phyloP scores from a whole-genome alignment of 2,329 filamentous ascomycete genomes.

The Leptodontidium sp. region DNA sequence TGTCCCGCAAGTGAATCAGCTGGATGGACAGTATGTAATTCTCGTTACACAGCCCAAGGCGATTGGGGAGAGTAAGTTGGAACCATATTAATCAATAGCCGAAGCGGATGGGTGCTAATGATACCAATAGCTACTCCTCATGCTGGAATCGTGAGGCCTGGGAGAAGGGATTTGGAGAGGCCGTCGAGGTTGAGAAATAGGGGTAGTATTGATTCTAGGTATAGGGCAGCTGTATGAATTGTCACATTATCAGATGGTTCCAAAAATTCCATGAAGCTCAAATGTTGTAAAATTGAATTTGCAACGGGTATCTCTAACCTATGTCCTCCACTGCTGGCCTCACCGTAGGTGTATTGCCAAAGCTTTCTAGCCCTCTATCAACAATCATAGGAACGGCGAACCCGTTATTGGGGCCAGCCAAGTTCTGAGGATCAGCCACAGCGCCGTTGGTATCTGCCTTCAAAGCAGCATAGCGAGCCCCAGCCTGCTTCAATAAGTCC shows the following conservation, averaged over 20 bases:
- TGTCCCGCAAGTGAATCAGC: constrained; percentile 26
- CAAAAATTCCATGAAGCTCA: background rate
- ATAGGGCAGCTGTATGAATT: constrained; percentile 9
- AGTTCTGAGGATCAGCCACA: constrained; percentile 34
- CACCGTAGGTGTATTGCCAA: constrained; percentile 49
- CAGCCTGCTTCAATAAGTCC: constrained; percentile 79
- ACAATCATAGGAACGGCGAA: constrained; percentile 15
- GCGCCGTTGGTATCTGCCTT: constrained; percentile 56
- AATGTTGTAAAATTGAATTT: background rate
- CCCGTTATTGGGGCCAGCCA: constrained; percentile 28
- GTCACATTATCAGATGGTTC: background rate
- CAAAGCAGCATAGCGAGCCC: constrained; percentile 71
- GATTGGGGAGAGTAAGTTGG: constrained; percentile 32
- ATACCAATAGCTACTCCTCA: background rate
- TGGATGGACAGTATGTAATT: constrained; percentile 37
- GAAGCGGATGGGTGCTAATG: background rate
- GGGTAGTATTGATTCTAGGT: background rate
- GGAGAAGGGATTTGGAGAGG: background rate
- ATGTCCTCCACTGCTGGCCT: constrained; percentile 44
- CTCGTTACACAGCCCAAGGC: constrained; percentile 29
- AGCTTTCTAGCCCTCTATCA: constrained; percentile 50
- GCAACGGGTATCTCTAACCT: constrained; percentile 32
- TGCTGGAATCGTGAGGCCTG: background rate
- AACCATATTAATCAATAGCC: background rate
- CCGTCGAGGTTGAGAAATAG: background rate